phyloP scores from a whole-genome alignment of 495 filamentous ascomycete species.

The Tuber melanosporum region DNA sequence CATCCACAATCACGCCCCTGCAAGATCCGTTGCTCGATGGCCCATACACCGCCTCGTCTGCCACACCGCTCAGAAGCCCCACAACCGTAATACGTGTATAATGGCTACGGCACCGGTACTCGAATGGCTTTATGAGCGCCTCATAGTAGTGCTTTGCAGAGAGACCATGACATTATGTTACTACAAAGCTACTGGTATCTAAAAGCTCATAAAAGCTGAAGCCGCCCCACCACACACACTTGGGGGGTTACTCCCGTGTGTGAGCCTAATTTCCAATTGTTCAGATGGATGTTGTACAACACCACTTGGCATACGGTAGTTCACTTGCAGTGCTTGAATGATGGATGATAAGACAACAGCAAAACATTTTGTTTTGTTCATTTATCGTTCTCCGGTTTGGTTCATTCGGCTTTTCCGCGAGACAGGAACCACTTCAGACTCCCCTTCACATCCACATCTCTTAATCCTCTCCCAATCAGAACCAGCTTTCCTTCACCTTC shows the following conservation, averaged over 20 bases:
- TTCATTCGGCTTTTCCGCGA: slow-evolving; percentile 3
- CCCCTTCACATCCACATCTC: slow-evolving; percentile 23
- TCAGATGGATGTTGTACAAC: not conserved
- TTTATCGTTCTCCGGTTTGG: not conserved
- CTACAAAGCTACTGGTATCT: not conserved
- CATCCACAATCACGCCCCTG: not conserved
- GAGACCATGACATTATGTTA: not conserved
- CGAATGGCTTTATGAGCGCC: not conserved
- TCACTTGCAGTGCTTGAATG: not conserved
- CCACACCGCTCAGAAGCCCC: not conserved
- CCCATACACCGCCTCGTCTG: not conserved
- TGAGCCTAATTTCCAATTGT: not conserved
- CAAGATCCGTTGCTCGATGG: not conserved
- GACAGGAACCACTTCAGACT: slow-evolving; percentile 41
- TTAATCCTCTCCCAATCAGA: slow-evolving; percentile 37
- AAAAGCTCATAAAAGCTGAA: not conserved
- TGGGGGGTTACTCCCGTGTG: not conserved
- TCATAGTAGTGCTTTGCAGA: not conserved
- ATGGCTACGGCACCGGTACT: not conserved
- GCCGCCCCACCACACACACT: not conserved
- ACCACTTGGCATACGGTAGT: not conserved
- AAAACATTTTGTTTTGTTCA: not conserved
- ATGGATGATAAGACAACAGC: not conserved
- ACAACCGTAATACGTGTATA: not conserved
- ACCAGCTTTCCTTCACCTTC: slow-evolving; percentile 38